Evolutionary conservation across 768 basidiomycete genomes (phyloP).

Genomic region (Leccinum longicurvipes): DNA sequence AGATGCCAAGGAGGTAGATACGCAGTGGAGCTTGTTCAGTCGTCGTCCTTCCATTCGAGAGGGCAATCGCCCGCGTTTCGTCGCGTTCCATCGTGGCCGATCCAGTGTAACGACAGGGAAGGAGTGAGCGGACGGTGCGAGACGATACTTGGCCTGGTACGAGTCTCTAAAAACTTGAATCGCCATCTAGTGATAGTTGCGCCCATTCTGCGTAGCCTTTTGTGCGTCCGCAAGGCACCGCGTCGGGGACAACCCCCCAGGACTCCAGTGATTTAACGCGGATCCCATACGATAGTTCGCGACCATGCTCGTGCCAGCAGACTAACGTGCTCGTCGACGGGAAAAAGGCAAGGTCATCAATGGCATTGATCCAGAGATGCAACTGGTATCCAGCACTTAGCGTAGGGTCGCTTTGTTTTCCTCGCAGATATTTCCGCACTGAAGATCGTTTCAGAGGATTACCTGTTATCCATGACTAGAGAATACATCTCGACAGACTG

Average conservation of each 20-base stretch:
- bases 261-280: not conserved
- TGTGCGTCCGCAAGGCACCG: not conserved
- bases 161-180: not conserved
- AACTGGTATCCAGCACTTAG: not conserved
- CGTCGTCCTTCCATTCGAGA: no score
- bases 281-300: not conserved
- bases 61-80: no score
- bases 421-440: not conserved
- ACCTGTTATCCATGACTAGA: not conserved
- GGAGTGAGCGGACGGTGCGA: not conserved
- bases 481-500: not conserved
- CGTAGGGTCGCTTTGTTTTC: not conserved
- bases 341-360: not conserved
- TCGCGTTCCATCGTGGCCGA: conserved; percentile 21
- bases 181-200: not conserved
- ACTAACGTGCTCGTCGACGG: not conserved
- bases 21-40: no score
- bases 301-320: not conserved
- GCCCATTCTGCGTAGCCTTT: not conserved
- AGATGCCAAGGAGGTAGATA: no score
- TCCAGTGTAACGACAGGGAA: conserved; percentile 14
- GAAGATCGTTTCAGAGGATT: not conserved
- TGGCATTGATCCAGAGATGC: not conserved
- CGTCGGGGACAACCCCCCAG: not conserved
- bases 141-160: not conserved